Evolutionary conservation across 2,329 filamentous ascomycete species (phyloP).

Genomic region (Clonostachys solani): DNA sequence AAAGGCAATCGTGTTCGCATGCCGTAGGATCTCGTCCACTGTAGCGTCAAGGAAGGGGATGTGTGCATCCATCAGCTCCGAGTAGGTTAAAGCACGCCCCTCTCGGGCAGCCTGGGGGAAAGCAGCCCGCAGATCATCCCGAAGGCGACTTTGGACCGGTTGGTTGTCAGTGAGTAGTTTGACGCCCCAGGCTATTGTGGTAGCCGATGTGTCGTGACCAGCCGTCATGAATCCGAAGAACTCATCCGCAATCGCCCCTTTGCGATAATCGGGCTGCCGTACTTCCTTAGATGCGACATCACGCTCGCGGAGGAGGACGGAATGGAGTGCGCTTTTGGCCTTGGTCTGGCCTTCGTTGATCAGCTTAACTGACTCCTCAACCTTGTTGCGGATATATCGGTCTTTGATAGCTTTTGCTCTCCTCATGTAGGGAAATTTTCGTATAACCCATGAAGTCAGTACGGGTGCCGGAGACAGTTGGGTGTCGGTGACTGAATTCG

Average conservation of each 20-base stretch:
- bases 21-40: conserved; percentile 27
- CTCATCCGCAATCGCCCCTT: conserved; percentile 19
- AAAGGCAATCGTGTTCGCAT: conserved; percentile 13
- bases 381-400: conserved; percentile 14
- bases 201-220: conserved; percentile 22
- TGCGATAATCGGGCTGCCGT: conserved; percentile 16
- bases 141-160: conserved; percentile 15
- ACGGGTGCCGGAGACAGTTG: conserved; percentile 19
- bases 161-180: conserved; percentile 15
- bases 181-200: conserved; percentile 15
- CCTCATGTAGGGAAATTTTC: conserved; percentile 17
- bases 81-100: conserved; percentile 12
- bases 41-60: conserved; percentile 29
- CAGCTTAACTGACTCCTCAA: conserved; percentile 11
- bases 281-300: conserved; percentile 18
- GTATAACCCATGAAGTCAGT: conserved; percentile 18
- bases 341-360: conserved; percentile 10
- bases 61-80: conserved; percentile 17
- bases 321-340: conserved; percentile 20
- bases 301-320: conserved; percentile 21
- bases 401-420: conserved; percentile 20
- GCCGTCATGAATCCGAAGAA: conserved; percentile 20
- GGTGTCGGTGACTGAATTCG: conserved; percentile 16
- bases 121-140: conserved; percentile 10
- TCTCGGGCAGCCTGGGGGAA: conserved; percentile 9